Percentiles rank a stretch among this genome's conserved stretches.
Conservation (phyloP, 2,329 filamentous ascomycete genomes). For the Dactylellina sp. region DNA sequence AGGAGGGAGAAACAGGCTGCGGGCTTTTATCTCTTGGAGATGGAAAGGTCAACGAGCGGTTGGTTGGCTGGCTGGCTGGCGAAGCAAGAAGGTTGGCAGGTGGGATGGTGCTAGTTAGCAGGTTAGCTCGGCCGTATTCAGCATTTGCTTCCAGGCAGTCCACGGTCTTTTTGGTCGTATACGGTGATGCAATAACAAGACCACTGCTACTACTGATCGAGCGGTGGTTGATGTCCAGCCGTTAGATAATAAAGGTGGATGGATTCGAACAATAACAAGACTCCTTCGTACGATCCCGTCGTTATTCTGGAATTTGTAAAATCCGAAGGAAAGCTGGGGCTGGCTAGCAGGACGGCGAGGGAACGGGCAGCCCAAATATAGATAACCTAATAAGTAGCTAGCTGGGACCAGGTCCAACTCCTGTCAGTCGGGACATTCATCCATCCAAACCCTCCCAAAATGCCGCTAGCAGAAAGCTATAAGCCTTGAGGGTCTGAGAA, state of each 20-base stretch:
- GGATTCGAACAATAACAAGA: too few relatives aligned
- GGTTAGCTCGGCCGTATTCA: constrained; percentile 32
- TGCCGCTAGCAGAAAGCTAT: too few relatives aligned
- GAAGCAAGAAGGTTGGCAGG: too few relatives aligned
- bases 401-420: neutral
- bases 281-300: neutral
- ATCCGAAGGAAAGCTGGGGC: constrained; percentile 39
- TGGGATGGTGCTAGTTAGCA: too few relatives aligned
- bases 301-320: constrained; percentile 23
- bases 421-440: constrained; percentile 1
- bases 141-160: constrained; percentile 36
- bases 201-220: too few relatives aligned
- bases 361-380: constrained; percentile 42
- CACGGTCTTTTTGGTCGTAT: constrained; percentile 10
- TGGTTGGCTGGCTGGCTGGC: too few relatives aligned
- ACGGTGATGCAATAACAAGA: constrained; percentile 44
- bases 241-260: neutral
- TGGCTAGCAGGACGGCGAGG: constrained; percentile 19
- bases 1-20: constrained; percentile 19
- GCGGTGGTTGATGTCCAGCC: neutral
- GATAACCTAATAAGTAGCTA: constrained; percentile 9
- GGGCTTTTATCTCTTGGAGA: constrained; percentile 13
- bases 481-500: constrained; percentile 27
- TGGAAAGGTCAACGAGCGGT: neutral
- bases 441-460: too few relatives aligned